Evolutionary conservation across 306 rosid genomes (phyloP).

Genomic region (Leucaena leucocephala): DNA sequence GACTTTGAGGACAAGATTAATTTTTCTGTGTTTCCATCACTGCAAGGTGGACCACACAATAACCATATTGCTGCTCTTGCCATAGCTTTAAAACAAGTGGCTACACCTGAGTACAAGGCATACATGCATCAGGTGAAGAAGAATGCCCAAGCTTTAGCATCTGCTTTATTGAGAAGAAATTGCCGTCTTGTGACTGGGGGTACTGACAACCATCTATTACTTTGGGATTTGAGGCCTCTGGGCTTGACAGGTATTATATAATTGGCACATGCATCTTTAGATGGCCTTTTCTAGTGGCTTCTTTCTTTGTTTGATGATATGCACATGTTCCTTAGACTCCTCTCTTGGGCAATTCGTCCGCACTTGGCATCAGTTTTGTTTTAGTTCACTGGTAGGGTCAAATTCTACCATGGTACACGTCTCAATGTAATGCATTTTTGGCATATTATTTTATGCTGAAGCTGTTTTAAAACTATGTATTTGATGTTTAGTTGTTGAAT

Average conservation of each 20-base stretch:
- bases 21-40: constrained; percentile 88
- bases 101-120: constrained; percentile 77
- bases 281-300: constrained; percentile 19
- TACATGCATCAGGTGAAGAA: constrained; percentile 96
- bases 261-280: not conserved
- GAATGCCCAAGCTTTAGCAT: constrained; percentile 88
- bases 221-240: constrained; percentile 92
- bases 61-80: constrained; percentile 98
- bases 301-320: constrained; percentile 21
- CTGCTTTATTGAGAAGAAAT: constrained; percentile 73
- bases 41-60: constrained; percentile 99
- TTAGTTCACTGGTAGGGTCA: not conserved
- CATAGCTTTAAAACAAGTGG: constrained; percentile 90
- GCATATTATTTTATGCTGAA: not conserved
- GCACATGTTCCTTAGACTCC: constrained; percentile 1
- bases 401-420: not conserved
- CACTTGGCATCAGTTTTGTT: not conserved
- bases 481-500: not conserved
- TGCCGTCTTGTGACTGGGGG: constrained; percentile 93
- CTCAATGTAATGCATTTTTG: not conserved
- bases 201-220: constrained; percentile 90
- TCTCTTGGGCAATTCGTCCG: constrained; percentile 23
- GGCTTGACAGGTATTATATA: constrained; percentile 78
- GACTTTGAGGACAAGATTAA: constrained; percentile 93
- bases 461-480: not conserved